These are phyloP conservation scores for Blastocystis sp. DNA, from an alignment of 352 stramenopile species.

Conservation along the genomic window DNA sequence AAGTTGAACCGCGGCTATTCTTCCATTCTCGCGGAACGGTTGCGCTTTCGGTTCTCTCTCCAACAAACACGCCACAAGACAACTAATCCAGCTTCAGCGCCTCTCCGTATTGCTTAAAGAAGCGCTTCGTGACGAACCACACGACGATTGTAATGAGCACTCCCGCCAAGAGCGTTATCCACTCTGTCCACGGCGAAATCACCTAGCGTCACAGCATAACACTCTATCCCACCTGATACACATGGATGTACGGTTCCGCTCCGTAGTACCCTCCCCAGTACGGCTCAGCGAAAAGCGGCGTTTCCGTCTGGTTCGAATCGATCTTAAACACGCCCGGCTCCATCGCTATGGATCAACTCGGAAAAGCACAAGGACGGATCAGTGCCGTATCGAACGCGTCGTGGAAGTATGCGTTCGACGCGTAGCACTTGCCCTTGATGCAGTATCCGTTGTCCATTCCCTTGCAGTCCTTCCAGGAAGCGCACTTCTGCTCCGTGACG, in stretches of 20 bases:
- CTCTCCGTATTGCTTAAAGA: slow-evolving; percentile 14
- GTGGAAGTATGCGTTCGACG: slow-evolving; percentile 58
- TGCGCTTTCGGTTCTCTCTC: neutral
- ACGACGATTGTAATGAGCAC: slow-evolving; percentile 16
- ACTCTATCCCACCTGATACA: slow-evolving; percentile 18
- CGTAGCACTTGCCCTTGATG: slow-evolving; percentile 27
- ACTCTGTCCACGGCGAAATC: slow-evolving; percentile 9
- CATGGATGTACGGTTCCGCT: slow-evolving; percentile 2
- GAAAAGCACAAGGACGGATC: neutral
- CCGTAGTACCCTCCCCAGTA: slow-evolving; percentile 68
- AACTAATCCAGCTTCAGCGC: slow-evolving; percentile 39
- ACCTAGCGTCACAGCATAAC: slow-evolving; percentile 19
- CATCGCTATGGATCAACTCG: neutral
- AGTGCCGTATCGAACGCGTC: slow-evolving; percentile 54
- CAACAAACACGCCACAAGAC: slow-evolving; percentile 34
- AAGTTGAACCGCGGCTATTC: too few species aligned
- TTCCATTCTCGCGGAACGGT: too few species aligned
- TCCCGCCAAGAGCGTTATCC: slow-evolving; percentile 17
- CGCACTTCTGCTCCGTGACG: neutral
- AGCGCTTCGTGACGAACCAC: neutral
- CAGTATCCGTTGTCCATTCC: slow-evolving; percentile 50
- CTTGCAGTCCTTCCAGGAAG: slow-evolving; percentile 27
- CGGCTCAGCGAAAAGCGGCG: slow-evolving; percentile 50
- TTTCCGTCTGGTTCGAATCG: neutral
- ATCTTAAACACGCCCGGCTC: neutral